A percentile compares a stretch with the other conserved stretches of the same genome.
These are phyloP conservation scores for Collybia mongolica DNA, from an alignment of 768 basidiomycete genomes.

Conservation along the genomic window DNA sequence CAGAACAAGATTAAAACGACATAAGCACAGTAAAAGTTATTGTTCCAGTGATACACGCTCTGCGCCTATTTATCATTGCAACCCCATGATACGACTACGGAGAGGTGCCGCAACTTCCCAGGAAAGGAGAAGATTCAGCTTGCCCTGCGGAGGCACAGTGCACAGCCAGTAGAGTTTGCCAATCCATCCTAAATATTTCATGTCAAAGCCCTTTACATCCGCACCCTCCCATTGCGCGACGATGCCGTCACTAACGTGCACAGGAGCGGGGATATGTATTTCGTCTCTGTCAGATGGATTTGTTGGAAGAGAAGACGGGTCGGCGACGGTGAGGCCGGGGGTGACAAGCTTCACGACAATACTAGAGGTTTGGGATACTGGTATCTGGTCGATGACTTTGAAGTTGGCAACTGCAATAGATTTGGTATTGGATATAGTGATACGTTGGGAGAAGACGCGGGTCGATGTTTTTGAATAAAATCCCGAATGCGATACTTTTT, in stretches of 20 bases:
- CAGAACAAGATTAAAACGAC: too few relatives aligned
- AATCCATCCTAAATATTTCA: conserved; percentile 26
- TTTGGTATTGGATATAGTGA: conserved; percentile 15
- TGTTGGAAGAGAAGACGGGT: too few relatives aligned
- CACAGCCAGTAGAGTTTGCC: conserved; percentile 34
- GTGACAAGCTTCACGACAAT: conserved; percentile 2
- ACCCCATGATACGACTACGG: conserved; percentile 17
- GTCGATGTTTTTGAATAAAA: background rate
- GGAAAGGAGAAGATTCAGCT: conserved; percentile 28
- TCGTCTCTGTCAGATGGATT: background rate
- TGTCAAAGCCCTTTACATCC: conserved; percentile 8
- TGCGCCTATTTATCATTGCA: background rate
- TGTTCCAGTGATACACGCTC: too few relatives aligned
- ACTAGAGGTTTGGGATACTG: conserved; percentile 4
- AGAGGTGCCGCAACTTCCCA: conserved; percentile 35
- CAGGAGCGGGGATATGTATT: background rate
- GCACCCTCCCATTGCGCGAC: conserved; percentile 7
- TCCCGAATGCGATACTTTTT: conserved; percentile 22
- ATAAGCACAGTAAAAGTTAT: too few relatives aligned
- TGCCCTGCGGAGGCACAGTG: conserved; percentile 28
- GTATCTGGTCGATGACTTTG: conserved; percentile 13
- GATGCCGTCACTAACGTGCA: background rate
- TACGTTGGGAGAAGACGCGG: conserved; percentile 10
- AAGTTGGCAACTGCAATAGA: conserved; percentile 6
- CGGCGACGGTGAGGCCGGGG: background rate